These are phyloP conservation scores for Adansonia rubrostipa DNA, from an alignment of 441 rosid species.

Conservation along the genomic window DNA sequence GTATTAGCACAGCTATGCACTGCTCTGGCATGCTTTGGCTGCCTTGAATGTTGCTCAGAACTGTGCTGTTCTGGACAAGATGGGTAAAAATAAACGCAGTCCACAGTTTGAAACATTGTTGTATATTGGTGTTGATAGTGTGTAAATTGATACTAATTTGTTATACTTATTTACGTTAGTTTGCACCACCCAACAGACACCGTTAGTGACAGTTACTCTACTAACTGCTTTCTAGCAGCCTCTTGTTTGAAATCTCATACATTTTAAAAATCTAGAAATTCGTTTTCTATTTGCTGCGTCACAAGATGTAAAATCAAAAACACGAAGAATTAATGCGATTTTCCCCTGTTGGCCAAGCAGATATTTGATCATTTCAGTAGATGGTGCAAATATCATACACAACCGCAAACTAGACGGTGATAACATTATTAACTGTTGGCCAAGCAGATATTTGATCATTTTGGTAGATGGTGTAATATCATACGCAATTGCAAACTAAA, in stretches of 20 bases:
- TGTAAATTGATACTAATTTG: not conserved
- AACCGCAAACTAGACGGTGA: not conserved
- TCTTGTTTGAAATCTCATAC: not conserved
- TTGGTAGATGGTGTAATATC: too few species aligned
- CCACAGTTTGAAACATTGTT: not conserved
- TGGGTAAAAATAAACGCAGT: slow-evolving; percentile 28
- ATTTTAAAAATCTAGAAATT: not conserved
- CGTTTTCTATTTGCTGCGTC: not conserved
- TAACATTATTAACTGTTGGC: not conserved
- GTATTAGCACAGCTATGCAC: slow-evolving; percentile 67
- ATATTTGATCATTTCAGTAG: not conserved
- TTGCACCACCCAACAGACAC: not conserved
- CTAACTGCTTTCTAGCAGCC: not conserved
- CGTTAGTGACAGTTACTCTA: not conserved
- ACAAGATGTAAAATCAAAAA: not conserved
- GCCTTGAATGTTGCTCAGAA: slow-evolving; percentile 76
- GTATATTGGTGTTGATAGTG: slow-evolving; percentile 16
- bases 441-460: too few species aligned
- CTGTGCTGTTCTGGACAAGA: slow-evolving; percentile 63
- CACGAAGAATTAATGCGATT: not conserved
- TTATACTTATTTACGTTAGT: not conserved
- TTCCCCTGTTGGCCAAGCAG: not conserved
- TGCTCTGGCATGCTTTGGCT: slow-evolving; percentile 77
- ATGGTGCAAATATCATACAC: not conserved
- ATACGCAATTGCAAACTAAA: too few species aligned